Evolutionary conservation across 805 yeast species (phyloP), one percentile per base, ranked within the genome.

Genomic region (Saccharomycopsis sp.): DNA sequence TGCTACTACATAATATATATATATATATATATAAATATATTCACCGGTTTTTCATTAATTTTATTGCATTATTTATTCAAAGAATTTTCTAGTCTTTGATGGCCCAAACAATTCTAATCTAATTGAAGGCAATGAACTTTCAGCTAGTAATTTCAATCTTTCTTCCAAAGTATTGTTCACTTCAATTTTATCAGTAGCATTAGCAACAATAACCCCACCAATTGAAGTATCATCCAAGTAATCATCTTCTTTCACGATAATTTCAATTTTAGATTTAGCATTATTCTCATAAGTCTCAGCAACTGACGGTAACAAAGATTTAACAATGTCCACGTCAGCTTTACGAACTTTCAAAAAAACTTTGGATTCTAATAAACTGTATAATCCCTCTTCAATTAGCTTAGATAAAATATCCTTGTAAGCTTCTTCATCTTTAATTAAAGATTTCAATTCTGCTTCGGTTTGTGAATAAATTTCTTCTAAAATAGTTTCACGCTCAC

Each of bases 111-210:
- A 68, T 59, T 89, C 95, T 52, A 85, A 71, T 68, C 97, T 81
- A 53, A 93, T 79, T 44, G 89, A 94, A 40, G 99, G 99, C 54
- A 93, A 76, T 5, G 96, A 84, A 58, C 79, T 85, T 61, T 85
- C 84, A 31, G 84, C 75, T 57, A 93, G 73, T 51, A 93, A 67
- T 57, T 81, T 75, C 59, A 93, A 77, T 68, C 99, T 85, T 71
- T 89, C 97, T 59, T 88, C 96, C 58, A 93, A 74, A 39, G 98
- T 89, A 71, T 93, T 93, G 67, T 85, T 74, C 45, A 93, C 86
- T 56, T 83, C 89, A 54, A 93, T 88, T 67, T 84, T 86, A 44
- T 94, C 95, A 35, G 75, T 63, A 29, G 75, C 74, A 60, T 84
- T 85, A 45, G 74, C 63, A 39, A 86, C 72, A 38, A 87, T 64